Conservation (phyloP, 352 stramenopile species). For the Phytophthora ramorum region DNA sequence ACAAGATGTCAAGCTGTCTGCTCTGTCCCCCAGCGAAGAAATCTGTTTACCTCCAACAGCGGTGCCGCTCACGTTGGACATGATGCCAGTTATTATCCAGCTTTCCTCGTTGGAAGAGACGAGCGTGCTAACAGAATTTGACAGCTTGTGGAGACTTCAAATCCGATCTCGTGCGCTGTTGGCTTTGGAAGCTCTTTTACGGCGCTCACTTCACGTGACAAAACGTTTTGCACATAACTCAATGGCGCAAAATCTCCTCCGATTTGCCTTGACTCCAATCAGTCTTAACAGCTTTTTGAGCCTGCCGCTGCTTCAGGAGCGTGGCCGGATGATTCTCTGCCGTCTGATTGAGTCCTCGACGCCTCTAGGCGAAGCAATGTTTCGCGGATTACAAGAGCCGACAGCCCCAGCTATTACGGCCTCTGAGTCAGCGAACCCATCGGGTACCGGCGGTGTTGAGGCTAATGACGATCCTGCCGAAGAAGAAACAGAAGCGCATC, state of each 20-base stretch:
- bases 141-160: slow-evolving; percentile 85
- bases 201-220: slow-evolving; percentile 55
- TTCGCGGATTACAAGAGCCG: slow-evolving; percentile 67
- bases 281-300: slow-evolving; percentile 77
- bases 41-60: slow-evolving; percentile 65
- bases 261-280: slow-evolving; percentile 69
- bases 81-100: slow-evolving; percentile 88
- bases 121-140: slow-evolving; percentile 67
- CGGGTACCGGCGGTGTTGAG: slow-evolving; percentile 22
- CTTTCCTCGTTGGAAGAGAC: slow-evolving; percentile 80
- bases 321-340: slow-evolving; percentile 85
- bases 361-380: slow-evolving; percentile 81
- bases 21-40: slow-evolving; percentile 80
- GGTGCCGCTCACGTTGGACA: slow-evolving; percentile 62
- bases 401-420: slow-evolving; percentile 40
- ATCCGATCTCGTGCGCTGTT: slow-evolving; percentile 86
- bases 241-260: slow-evolving; percentile 62
- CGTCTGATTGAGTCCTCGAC: slow-evolving; percentile 86
- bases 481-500: slow-evolving; percentile 80
- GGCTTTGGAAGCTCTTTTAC: slow-evolving; percentile 79
- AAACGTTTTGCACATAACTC: slow-evolving; percentile 43
- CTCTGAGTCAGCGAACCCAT: slow-evolving; percentile 16
- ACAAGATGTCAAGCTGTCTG: slow-evolving; percentile 77
- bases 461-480: slow-evolving; percentile 62
- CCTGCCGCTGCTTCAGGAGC: slow-evolving; percentile 78